Evolutionary conservation across 768 basidiomycete species (phyloP).

Genomic region (Amanita exitialis): DNA sequence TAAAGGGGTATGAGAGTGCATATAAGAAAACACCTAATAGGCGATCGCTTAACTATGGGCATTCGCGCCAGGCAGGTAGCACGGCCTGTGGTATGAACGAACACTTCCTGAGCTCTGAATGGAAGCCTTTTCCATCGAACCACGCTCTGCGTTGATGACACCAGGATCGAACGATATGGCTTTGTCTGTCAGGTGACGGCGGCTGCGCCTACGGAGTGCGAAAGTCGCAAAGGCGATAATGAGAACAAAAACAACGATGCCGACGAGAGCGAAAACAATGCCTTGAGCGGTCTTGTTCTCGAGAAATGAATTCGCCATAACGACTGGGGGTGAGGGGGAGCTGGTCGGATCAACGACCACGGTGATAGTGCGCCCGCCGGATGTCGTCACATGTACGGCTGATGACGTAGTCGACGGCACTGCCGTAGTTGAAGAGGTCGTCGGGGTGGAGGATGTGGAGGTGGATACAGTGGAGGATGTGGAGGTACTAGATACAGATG

Average conservation of each 20-base stretch:
- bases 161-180: slow-evolving; percentile 45
- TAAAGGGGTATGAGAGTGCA: not conserved
- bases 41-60: not conserved
- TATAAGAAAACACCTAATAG: not conserved
- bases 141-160: slow-evolving; percentile 14
- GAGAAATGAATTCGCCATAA: slow-evolving; percentile 35
- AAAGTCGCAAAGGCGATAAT: slow-evolving; percentile 35
- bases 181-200: slow-evolving; percentile 22
- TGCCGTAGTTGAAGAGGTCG: slow-evolving; percentile 3
- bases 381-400: not conserved
- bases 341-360: slow-evolving; percentile 7
- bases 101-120: slow-evolving; percentile 18
- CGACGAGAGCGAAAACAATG: slow-evolving; percentile 44
- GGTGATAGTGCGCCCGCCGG: not conserved
- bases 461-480: slow-evolving; percentile 8
- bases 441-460: not conserved
- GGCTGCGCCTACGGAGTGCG: slow-evolving; percentile 37
- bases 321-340: slow-evolving; percentile 11
- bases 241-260: slow-evolving; percentile 34
- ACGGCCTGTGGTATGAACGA: slow-evolving; percentile 5
- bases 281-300: slow-evolving; percentile 58
- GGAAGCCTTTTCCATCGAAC: slow-evolving; percentile 16
- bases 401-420: slow-evolving; percentile 2
- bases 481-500: slow-evolving; percentile 4
- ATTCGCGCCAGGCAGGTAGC: not conserved